A percentile compares a stretch with the other conserved stretches of the same genome.
phyloP scores from a whole-genome alignment of 2,329 filamentous ascomycete genomes.

The Colletotrichum spinosum region DNA sequence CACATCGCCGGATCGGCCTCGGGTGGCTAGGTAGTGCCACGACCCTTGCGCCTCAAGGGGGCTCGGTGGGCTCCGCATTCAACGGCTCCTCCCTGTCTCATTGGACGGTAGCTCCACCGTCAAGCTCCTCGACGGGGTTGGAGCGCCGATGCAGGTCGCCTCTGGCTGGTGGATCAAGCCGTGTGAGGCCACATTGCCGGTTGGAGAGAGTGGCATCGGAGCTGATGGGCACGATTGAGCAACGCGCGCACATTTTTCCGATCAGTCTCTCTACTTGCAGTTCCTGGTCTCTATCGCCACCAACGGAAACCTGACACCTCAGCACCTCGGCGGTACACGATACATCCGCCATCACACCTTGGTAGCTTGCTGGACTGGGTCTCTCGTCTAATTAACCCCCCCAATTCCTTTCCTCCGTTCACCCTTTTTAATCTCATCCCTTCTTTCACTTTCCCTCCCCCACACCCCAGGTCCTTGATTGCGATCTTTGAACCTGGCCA shows the following conservation, averaged over 20 bases:
- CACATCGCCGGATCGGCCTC: background rate
- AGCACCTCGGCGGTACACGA: slow-evolving; percentile 9
- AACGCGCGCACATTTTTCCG: slow-evolving; percentile 29
- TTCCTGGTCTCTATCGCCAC: slow-evolving; percentile 7
- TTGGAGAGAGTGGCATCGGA: background rate
- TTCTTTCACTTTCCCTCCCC: slow-evolving; percentile 4
- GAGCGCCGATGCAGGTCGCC: background rate
- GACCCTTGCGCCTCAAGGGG: no score
- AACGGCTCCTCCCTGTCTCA: background rate
- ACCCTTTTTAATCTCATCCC: slow-evolving; percentile 6
- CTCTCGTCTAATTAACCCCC: slow-evolving; percentile 10
- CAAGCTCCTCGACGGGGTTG: background rate
- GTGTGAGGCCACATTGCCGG: slow-evolving; percentile 36
- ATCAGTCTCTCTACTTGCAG: no score
- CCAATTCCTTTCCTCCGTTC: slow-evolving; percentile 7
- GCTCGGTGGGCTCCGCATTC: no score
- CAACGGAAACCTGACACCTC: slow-evolving; percentile 19
- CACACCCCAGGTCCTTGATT: slow-evolving; percentile 22
- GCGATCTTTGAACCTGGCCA: slow-evolving; percentile 46
- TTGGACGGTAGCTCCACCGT: slow-evolving; percentile 6
- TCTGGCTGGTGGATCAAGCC: slow-evolving; percentile 30
- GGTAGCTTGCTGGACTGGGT: slow-evolving; percentile 7
- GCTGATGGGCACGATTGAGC: slow-evolving; percentile 7
- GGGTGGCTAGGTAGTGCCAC: background rate
- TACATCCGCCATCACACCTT: slow-evolving; percentile 4